These are phyloP conservation scores for Mollisiaceae sp. DNA, from an alignment of 2,329 filamentous ascomycete species.

Conservation along the genomic window DNA sequence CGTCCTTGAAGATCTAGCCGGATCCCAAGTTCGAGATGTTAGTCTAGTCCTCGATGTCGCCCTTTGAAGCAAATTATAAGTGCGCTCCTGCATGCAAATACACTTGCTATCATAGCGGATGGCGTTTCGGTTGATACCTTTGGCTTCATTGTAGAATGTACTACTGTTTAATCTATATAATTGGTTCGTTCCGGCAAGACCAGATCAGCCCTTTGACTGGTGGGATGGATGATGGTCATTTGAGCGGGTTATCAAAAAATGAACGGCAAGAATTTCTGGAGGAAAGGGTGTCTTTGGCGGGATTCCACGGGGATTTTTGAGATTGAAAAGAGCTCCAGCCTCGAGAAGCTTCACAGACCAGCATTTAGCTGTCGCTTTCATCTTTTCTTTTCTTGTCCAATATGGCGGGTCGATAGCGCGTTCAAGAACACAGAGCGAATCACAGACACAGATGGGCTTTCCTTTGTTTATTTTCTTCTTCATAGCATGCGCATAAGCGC, in stretches of 20 bases:
- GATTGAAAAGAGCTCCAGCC: conserved; percentile 23
- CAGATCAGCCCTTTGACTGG: conserved; percentile 29
- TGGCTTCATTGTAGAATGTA: conserved; percentile 47
- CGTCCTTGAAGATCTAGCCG: conserved; percentile 94
- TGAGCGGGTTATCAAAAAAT: conserved; percentile 32
- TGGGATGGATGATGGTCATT: conserved; percentile 23
- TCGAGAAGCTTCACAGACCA: conserved; percentile 27
- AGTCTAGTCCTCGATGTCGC: conserved; percentile 96
- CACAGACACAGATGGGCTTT: conserved; percentile 31
- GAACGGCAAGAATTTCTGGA: conserved; percentile 22
- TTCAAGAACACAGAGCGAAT: conserved; percentile 11
- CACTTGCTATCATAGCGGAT: conserved; percentile 45
- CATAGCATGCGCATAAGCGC: conserved; percentile 33
- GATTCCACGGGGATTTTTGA: conserved; percentile 8
- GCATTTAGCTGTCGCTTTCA: conserved; percentile 30
- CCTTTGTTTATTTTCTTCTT: conserved; percentile 39
- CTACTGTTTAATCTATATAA: conserved; percentile 48
- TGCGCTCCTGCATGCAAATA: conserved; percentile 41
- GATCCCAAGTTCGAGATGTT: conserved; percentile 88
- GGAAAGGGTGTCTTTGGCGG: conserved; percentile 19
- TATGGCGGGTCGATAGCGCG: background rate
- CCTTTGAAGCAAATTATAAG: conserved; percentile 55
- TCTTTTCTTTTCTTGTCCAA: conserved; percentile 30
- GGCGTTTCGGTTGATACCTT: conserved; percentile 47
- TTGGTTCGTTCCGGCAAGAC: conserved; percentile 38